Evolutionary conservation across 352 stramenopile species (phyloP).

Genomic region (Pythium dissotocum): DNA sequence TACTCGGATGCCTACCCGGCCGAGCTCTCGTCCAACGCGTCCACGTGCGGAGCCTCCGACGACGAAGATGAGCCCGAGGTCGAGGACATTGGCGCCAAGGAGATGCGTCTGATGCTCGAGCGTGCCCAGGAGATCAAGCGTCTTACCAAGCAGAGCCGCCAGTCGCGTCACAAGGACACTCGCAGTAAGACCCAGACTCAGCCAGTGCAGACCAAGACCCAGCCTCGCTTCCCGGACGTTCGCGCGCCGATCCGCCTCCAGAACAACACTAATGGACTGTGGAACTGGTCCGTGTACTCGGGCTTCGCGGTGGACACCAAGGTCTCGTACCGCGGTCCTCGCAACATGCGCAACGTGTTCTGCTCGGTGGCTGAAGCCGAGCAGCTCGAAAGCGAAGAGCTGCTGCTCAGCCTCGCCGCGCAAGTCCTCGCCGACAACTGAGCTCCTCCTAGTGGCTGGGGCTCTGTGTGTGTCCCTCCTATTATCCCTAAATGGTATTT

Average conservation of each 20-base stretch:
- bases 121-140: slow-evolving; percentile 38
- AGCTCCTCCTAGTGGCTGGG: neutral
- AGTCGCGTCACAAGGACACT: slow-evolving; percentile 12
- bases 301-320: slow-evolving; percentile 29
- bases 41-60: slow-evolving; percentile 39
- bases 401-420: slow-evolving; percentile 16
- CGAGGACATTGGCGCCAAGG: slow-evolving; percentile 36
- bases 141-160: slow-evolving; percentile 30
- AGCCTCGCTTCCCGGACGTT: slow-evolving; percentile 11
- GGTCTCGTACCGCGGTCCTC: slow-evolving; percentile 22
- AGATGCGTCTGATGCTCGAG: slow-evolving; percentile 41
- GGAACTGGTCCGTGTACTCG: slow-evolving; percentile 39
- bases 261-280: slow-evolving; percentile 36
- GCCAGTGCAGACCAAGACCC: slow-evolving; percentile 18
- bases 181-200: neutral
- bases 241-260: slow-evolving; percentile 28
- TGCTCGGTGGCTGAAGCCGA: slow-evolving; percentile 15
- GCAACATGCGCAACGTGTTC: slow-evolving; percentile 30
- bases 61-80: slow-evolving; percentile 32
- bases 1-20: slow-evolving; percentile 24
- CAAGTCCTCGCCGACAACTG: slow-evolving; percentile 25
- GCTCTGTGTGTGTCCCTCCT: neutral
- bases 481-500: slow-evolving; percentile 3
- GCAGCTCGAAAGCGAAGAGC: slow-evolving; percentile 21
- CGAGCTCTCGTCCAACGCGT: slow-evolving; percentile 34